Conservation (phyloP, 2,329 filamentous ascomycete genomes). For the Talaromyces rugulosus region DNA sequence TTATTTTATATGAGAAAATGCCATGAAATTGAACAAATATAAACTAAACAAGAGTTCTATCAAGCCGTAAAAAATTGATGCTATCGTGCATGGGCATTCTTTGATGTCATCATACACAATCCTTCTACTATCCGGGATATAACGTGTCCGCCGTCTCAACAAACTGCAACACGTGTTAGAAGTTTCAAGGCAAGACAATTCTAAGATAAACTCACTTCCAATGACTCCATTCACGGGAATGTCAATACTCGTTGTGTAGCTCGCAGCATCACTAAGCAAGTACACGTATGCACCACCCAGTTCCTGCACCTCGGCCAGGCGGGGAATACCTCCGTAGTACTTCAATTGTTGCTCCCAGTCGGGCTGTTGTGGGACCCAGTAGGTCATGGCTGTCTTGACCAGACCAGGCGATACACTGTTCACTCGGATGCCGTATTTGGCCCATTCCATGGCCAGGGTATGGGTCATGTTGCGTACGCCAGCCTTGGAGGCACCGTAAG, state of each 20-base stretch:
- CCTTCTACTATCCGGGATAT: not conserved
- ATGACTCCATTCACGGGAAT: slow-evolving; percentile 48
- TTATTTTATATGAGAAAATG: not conserved
- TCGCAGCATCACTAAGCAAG: slow-evolving; percentile 43
- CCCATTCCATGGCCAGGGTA: slow-evolving; percentile 66
- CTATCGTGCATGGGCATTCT: not conserved
- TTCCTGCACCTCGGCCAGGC: slow-evolving; percentile 50
- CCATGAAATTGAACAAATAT: not conserved
- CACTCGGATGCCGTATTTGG: slow-evolving; percentile 61
- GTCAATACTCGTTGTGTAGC: slow-evolving; percentile 48
- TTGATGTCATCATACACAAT: not conserved
- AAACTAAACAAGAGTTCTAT: not conserved
- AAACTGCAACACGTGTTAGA: not conserved
- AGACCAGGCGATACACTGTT: slow-evolving; percentile 51
- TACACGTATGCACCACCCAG: slow-evolving; percentile 49
- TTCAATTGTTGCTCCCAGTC: slow-evolving; percentile 52
- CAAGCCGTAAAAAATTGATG: not conserved
- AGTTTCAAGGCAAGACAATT: not conserved
- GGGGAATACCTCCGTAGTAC: slow-evolving; percentile 53
- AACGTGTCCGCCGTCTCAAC: not conserved
- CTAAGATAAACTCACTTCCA: slow-evolving; percentile 22
- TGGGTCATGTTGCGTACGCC: slow-evolving; percentile 43
- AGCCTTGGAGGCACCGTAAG: slow-evolving; percentile 45
- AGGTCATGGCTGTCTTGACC: slow-evolving; percentile 39
- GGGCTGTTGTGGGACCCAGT: slow-evolving; percentile 46